Base-by-base conservation (phyloP, 208 protist species). In the Entamoeba histolytica region DNA sequence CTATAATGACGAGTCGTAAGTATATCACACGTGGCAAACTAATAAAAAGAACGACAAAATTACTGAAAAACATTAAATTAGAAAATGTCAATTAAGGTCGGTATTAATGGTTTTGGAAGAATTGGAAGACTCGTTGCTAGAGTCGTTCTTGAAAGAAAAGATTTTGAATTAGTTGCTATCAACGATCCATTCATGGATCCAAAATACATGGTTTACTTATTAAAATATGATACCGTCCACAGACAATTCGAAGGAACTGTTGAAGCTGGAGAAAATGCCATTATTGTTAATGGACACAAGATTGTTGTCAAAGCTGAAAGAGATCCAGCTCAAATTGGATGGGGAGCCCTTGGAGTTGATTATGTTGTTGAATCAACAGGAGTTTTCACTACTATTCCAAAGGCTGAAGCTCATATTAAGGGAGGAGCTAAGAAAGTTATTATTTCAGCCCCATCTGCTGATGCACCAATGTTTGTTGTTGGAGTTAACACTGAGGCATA, bases 311-410 rank as follows among this genome's bases (percentile, higher is more conserved):
- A 39, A 5, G 51, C 15, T 57, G 49, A 69, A 19, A 96, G 95
- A 93, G 96, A 98, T 94, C 98, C 98, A 61, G 96, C 95, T 0
- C 96, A 98, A 91, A 98, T 99, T 93, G 96, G 96, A 92, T 99
- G 98, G 98, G 96, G 93, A 52, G 95, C 96, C 50, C 91, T 96
- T 44, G 97, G 97, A 69, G 98, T 97, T 92, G 97, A 99, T 49
- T 97, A 98, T 95, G 97, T 99, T 92, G 96, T 99, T 94, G 99
- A 99, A 96, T 99, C 98, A 5, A 99, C 98, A 50, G 99, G 99
- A 93, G 95, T 99, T 31, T 99, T 99, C 97, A 97, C 96, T 12
- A 96, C 95, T 51, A 96, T 96, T 44, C 96, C 97, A n/a, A 96
- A 96, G 49, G 98, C 97, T 49, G 93, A 96, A 93, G 96, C 95